phyloP scores from a whole-genome alignment of 2,329 filamentous ascomycete species.

The Sarocladium oryzae region DNA sequence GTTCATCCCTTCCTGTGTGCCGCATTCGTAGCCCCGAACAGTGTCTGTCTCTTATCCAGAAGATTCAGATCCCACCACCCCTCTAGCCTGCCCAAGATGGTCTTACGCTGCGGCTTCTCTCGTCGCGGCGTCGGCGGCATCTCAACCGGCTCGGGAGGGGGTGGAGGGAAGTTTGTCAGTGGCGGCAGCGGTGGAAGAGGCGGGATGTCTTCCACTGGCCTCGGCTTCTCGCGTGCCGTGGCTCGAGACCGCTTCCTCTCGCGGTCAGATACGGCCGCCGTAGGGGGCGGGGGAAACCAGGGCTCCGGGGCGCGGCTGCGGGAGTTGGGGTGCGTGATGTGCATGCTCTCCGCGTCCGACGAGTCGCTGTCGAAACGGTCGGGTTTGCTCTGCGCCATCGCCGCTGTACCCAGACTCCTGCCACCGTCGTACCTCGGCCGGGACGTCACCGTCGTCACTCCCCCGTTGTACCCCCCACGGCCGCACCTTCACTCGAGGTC shows the following conservation, averaged over 20 bases:
- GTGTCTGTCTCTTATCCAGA: slow-evolving; percentile 36
- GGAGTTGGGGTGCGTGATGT: slow-evolving; percentile 15
- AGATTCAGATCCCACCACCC: slow-evolving; percentile 51
- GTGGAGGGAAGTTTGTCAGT: slow-evolving; percentile 12
- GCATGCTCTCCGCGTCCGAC: slow-evolving; percentile 18
- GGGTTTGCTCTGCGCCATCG: slow-evolving; percentile 21
- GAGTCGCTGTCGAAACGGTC: slow-evolving; percentile 25
- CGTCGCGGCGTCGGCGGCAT: slow-evolving; percentile 14
- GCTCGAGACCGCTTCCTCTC: slow-evolving; percentile 17
- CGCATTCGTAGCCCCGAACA: slow-evolving; percentile 20
- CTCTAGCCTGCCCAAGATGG: slow-evolving; percentile 40
- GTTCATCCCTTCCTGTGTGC: not conserved
- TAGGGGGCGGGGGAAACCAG: slow-evolving; percentile 29
- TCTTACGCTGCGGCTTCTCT: slow-evolving; percentile 35
- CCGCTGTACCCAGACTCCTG: slow-evolving; percentile 31
- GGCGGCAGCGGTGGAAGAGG: slow-evolving; percentile 19
- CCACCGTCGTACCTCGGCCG: slow-evolving; percentile 11
- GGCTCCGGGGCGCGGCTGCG: slow-evolving; percentile 16
- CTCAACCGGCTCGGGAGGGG: slow-evolving; percentile 14
- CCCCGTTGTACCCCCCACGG: slow-evolving; percentile 27
- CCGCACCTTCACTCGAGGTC: slow-evolving; percentile 45
- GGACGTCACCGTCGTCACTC: slow-evolving; percentile 16
- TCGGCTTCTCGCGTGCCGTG: slow-evolving; percentile 16
- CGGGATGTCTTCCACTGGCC: slow-evolving; percentile 23
- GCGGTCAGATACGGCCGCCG: slow-evolving; percentile 21